Evolutionary conservation across 83 land plant genomes (phyloP), one percentile per base, ranked within the genome.

Genomic region (Picea engelmannii): DNA sequence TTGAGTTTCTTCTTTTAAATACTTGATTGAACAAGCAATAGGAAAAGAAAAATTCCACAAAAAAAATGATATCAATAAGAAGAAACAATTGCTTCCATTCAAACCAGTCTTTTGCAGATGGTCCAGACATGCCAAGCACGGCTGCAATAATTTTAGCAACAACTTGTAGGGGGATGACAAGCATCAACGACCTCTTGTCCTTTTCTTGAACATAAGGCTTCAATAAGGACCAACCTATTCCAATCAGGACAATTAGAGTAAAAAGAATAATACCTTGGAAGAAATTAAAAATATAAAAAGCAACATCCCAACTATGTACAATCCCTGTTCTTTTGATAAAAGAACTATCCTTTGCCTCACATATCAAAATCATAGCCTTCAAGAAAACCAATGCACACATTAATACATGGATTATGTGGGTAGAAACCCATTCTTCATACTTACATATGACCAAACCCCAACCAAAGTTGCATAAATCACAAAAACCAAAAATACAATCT

Each of bases 101-200:
- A 76, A 86, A 59, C 91, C 88, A 88, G 58, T 88, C 89, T 66
- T 87, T 84, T 12, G 90, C 88, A 42, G 78, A 90, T 20, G 91
- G 94, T 0, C 94, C 94, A 1, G 89, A 71, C 83, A 91, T 93
- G 47, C 89, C 94, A 42, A 88, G 74, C 59, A 85, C 85, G 21
- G 91, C 85, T 52, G 78, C 79, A 5, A 93, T 91, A 12, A 85
- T 85, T 75, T 92, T 92, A 31, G 94, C 94, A 55, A 92, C 49
- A 23, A 92, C 94, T 78, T 92, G 94, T 49, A 93, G 79, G 2
- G 96, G 96, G 31, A 93, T 93, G 84, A 93, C 95, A 12, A 91
- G 81, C 91, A 92, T 92, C 8, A 92, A 83, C 16, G 91, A 94
- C 86, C 88, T 91, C 86, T 92, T 92, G 80, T 92, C 94, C 86